Evolutionary conservation across 2,329 filamentous ascomycete genomes (phyloP), one percentile per base, ranked within the genome.

Genomic region (Blumeria graminis): DNA sequence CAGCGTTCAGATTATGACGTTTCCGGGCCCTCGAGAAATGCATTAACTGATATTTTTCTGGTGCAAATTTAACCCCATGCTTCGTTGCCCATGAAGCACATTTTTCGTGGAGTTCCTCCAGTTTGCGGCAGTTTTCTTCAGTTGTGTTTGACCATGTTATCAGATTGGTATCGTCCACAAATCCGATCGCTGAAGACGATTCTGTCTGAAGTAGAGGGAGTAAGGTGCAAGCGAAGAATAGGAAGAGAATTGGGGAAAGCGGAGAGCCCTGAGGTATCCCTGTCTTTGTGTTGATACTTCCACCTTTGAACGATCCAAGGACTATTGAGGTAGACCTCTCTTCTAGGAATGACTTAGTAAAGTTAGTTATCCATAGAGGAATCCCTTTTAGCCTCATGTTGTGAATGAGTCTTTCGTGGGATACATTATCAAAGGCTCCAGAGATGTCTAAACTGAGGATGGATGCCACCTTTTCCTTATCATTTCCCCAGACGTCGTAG

Each of bases 31-130:
- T 10, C 16, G 45, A 50, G n/a, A 50, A 50, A 3, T 54, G 51
- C 51, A 54, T 54, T 32, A 54, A 18, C 16, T 54, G 34, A 39
- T 54, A 22, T 54, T 54, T 54, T 22, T 53, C 50, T 34, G 45
- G 45, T n/a, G 45, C 45, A 50, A 50, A 28, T 50, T 50, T 50
- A 8, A 50, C 18, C n/a, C 6, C 45, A 32, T 50, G 45, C 11
- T 28, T 50, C 45, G 11, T 50, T 3, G 45, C 16, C 18, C 45
- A 50, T 11, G 33, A 8, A 11, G 33, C 8, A 32, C 45, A 50
- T 50, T 11, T n/a, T 28, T 50, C 45, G 16, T 50, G 45, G 28
- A 50, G 22, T 28, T 50, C 18, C 8, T 11, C 45, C 11, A 32
- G 45, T 9, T 50, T 8, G 16, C 45, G 45, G 22, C 22, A 28